phyloP scores from a whole-genome alignment of 371 early-diverging fungal species.

The Mortierella sp. region DNA sequence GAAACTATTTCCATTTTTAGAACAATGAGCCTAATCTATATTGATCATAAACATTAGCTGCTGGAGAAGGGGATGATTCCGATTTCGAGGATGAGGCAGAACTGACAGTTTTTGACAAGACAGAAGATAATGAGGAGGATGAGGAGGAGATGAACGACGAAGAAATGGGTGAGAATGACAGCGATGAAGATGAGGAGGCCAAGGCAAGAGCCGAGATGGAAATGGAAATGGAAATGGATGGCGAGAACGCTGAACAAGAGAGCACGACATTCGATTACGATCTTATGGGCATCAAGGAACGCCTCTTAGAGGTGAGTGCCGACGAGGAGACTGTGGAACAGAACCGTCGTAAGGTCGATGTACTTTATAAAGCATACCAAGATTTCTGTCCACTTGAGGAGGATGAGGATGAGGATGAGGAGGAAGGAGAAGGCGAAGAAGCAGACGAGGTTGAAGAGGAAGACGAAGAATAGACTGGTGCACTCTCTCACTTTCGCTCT shows the following conservation, averaged over 20 bases:
- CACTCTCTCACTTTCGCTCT: not conserved
- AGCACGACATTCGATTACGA: conserved; percentile 59
- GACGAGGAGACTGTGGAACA: conserved; percentile 58
- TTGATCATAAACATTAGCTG: conserved; percentile 31
- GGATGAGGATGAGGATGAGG: conserved; percentile 62
- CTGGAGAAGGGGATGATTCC: conserved; percentile 46
- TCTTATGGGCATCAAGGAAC: conserved; percentile 61
- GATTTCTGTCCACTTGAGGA: conserved; percentile 65
- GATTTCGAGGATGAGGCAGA: conserved; percentile 49
- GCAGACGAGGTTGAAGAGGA: conserved; percentile 30
- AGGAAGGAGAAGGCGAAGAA: conserved; percentile 54
- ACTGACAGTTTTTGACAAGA: conserved; percentile 42
- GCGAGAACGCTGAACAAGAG: conserved; percentile 52
- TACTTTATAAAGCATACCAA: conserved; percentile 61
- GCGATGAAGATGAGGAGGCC: conserved; percentile 37
- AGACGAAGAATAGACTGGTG: not conserved
- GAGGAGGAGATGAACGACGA: conserved; percentile 50
- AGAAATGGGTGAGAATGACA: conserved; percentile 34
- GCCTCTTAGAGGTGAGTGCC: conserved; percentile 57
- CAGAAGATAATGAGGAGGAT: conserved; percentile 25
- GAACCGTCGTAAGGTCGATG: conserved; percentile 61
- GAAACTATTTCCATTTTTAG: not conserved
- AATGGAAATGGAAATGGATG: conserved; percentile 35
- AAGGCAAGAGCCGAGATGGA: conserved; percentile 25
- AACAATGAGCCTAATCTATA: not conserved